Base-by-base conservation (phyloP, 73 alveolate genomes). In the Paraurostyla sp. region DNA sequence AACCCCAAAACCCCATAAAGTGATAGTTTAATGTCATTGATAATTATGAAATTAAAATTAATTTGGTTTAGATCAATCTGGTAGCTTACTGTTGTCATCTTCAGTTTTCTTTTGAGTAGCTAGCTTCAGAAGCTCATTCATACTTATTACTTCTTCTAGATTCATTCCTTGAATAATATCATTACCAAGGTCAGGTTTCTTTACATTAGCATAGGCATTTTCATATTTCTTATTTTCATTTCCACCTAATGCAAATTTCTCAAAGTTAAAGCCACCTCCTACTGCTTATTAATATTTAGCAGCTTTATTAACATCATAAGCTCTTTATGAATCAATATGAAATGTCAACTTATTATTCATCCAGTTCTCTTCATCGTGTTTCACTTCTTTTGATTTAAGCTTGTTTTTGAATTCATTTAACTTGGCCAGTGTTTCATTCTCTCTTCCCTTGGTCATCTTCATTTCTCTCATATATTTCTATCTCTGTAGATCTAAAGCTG, bases 311-410 rank as follows among this genome's bases (percentile, higher is more conserved):
- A 85, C 80, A 23, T 62, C 87, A 20, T 73, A 95, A 23, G 99
- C 99, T 83, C 68, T 94, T 22, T 82, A 84, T 25, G 98, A 94
- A 73, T 94, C 97, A 15, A 90, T 76, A 38, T 95, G 95, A 76
- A 95, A 95, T 82, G 80, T 91, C 33, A 95, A 86, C 71, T 88
- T 88, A 83, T 93, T 92, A 36, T 88, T 94, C 84, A 94, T 76
- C 97, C 99, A 95, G 71, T 56, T 68, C 40, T 73, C 63, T 41
- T 94, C 85, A 48, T 94, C 94, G 23, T 65, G 83, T 22, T 40
- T 51, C 54, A 71, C 87, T 29, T 93, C 54, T 20, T 73, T 92
- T 25, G 59, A 52, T 33, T 82, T 58, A 25, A 94, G 30, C 48
- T 85, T 89, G 6, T 58, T 73, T 42, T 62, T 6, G 42, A 92